Evolutionary conservation across 441 rosid species (phyloP).

Genomic region (Lepidium campestre): DNA sequence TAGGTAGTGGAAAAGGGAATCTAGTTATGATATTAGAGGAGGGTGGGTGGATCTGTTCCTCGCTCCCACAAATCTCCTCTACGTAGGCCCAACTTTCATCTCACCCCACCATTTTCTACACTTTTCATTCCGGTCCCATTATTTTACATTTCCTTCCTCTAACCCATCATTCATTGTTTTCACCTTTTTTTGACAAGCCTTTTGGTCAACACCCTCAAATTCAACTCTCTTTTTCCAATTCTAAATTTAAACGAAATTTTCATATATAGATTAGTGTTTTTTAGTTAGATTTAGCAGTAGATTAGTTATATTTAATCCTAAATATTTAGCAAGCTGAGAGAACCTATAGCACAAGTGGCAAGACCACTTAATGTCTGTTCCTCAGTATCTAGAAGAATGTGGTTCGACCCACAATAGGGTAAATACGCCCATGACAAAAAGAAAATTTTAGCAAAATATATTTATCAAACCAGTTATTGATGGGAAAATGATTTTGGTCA

Average conservation of each 20-base stretch:
- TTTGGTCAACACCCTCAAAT: not conserved
- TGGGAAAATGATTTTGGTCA: no score
- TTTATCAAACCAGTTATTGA: no score
- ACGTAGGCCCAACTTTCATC: constrained; percentile 23
- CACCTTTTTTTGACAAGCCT: constrained; percentile 11
- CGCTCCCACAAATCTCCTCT: constrained; percentile 27
- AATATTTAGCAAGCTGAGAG: no score
- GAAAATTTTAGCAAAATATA: no score
- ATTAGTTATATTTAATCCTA: no score
- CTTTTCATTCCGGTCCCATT: constrained; percentile 20
- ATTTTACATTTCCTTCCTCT: constrained; percentile 7
- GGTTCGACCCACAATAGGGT: no score
- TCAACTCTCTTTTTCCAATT: not conserved
- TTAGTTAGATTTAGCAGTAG: no score
- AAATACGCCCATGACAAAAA: no score
- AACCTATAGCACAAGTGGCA: no score
- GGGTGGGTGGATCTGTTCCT: constrained; percentile 24
- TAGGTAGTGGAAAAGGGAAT: constrained; percentile 30
- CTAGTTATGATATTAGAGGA: constrained; percentile 12
- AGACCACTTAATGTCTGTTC: no score
- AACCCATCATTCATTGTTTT: constrained; percentile 18
- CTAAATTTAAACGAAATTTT: not conserved
- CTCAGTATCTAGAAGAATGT: no score
- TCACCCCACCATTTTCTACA: constrained; percentile 12
- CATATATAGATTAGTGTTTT: not conserved